A percentile compares a stretch with the other conserved stretches of the same genome.
phyloP scores from a whole-genome alignment of 345 rosid genomes.

The Eutrema heterophyllum region DNA sequence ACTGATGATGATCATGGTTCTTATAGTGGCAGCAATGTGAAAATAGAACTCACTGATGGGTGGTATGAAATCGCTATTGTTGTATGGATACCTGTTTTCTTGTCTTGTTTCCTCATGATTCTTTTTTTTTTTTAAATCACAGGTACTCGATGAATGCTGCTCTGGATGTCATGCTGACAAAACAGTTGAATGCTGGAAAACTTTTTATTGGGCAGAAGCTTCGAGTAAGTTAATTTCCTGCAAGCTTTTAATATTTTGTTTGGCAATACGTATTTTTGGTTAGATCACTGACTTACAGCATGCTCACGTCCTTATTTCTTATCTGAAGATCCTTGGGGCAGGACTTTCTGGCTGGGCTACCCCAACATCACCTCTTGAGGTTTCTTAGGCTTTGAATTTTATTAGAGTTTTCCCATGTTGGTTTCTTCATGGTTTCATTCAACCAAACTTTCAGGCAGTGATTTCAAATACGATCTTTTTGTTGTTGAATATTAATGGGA shows the following conservation, averaged over 20 bases:
- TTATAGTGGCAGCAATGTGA: slow-evolving; percentile 37
- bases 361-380: slow-evolving; percentile 92
- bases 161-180: slow-evolving; percentile 57
- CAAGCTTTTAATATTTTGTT: neutral
- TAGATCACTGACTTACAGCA: slow-evolving; percentile 4
- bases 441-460: slow-evolving; percentile 48
- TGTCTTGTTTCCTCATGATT: slow-evolving; percentile 16
- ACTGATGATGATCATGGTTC: slow-evolving; percentile 33
- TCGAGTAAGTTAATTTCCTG: slow-evolving; percentile 45
- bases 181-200: slow-evolving; percentile 65
- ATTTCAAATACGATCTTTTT: slow-evolving; percentile 44
- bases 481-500: slow-evolving; percentile 79
- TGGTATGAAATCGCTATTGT: slow-evolving; percentile 54
- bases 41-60: slow-evolving; percentile 87
- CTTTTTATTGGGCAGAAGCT: slow-evolving; percentile 88
- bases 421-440: slow-evolving; percentile 1
- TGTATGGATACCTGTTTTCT: neutral
- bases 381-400: slow-evolving; percentile 32
- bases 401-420: slow-evolving; percentile 12
- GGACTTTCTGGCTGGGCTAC: slow-evolving; percentile 75
- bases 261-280: neutral
- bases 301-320: slow-evolving; percentile 31
- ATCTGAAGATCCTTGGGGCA: slow-evolving; percentile 79
- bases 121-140: slow-evolving; percentile 10
- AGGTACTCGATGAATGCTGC: slow-evolving; percentile 82